Percentiles rank a stretch among this genome's conserved stretches.
Conservation (phyloP, 805 yeast genomes). For the Nakazawaea ishiwadae region DNA sequence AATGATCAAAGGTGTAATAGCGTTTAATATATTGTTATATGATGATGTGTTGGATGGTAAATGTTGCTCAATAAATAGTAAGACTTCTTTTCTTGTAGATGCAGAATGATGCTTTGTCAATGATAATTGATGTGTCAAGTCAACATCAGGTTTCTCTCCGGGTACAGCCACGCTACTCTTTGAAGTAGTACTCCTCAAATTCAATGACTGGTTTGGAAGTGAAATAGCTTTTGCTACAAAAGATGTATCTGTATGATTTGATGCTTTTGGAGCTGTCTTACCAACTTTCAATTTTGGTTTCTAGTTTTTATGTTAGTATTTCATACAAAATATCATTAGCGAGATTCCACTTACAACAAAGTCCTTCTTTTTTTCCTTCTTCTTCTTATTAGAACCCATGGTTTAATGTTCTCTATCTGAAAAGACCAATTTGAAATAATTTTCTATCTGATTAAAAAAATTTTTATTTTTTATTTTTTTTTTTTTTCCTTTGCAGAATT, state of each 20-base stretch:
- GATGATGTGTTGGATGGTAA: slow-evolving; percentile 49
- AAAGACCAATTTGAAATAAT: too few relatives aligned
- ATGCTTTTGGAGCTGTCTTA: slow-evolving; percentile 64
- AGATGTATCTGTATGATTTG: slow-evolving; percentile 80
- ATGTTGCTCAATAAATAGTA: slow-evolving; percentile 45
- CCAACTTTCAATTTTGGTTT: slow-evolving; percentile 87
- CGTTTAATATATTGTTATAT: slow-evolving; percentile 51
- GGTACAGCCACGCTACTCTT: slow-evolving; percentile 9
- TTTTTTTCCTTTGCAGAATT: not conserved
- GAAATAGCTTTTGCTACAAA: slow-evolving; percentile 63
- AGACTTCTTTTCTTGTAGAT: slow-evolving; percentile 66
- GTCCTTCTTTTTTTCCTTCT: slow-evolving; percentile 64
- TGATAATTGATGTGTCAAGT: slow-evolving; percentile 57
- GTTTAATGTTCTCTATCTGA: too few relatives aligned
- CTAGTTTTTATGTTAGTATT: slow-evolving; percentile 16
- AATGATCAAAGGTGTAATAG: slow-evolving; percentile 56
- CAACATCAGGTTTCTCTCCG: slow-evolving; percentile 28
- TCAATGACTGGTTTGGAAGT: slow-evolving; percentile 32
- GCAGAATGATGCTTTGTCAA: slow-evolving; percentile 71
- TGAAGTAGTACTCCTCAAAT: slow-evolving; percentile 14
- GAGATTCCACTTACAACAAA: slow-evolving; percentile 36
- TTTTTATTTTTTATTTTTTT: not conserved
- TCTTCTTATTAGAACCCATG: slow-evolving; percentile 55
- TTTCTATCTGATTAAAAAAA: too few relatives aligned
- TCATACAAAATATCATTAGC: not conserved